A percentile compares a stretch with the other conserved stretches of the same genome.
These are phyloP conservation scores for Lumnitzera racemosa DNA, from an alignment of 345 rosid species.

Conservation along the genomic window DNA sequence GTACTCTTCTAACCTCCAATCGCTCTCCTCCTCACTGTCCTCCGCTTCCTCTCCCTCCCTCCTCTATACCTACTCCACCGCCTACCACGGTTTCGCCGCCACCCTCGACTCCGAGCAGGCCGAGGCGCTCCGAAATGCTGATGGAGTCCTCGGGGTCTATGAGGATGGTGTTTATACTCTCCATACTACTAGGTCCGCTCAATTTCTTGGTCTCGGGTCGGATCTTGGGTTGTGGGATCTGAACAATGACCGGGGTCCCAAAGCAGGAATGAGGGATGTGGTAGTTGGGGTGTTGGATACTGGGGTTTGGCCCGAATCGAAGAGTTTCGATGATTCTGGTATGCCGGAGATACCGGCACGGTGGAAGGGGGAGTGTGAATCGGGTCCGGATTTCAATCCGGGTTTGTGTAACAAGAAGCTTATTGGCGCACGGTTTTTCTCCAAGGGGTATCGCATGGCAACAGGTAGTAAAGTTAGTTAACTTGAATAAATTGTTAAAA, in stretches of 20 bases:
- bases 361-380: constrained; percentile 76
- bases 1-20: constrained; percentile 57
- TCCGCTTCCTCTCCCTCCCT: constrained; percentile 29
- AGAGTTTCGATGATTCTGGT: constrained; percentile 50
- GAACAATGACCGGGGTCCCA: constrained; percentile 20
- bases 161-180: constrained; percentile 69
- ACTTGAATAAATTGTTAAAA: not conserved
- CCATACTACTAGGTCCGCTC: constrained; percentile 78
- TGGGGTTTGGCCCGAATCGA: constrained; percentile 89
- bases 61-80: constrained; percentile 49
- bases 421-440: constrained; percentile 72
- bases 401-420: constrained; percentile 68
- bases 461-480: constrained; percentile 13
- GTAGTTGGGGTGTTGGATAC: constrained; percentile 79
- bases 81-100: constrained; percentile 74
- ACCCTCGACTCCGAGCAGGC: constrained; percentile 50
- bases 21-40: constrained; percentile 25
- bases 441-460: constrained; percentile 69
- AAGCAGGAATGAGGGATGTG: constrained; percentile 35
- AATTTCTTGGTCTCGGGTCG: constrained; percentile 59
- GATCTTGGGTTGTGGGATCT: constrained; percentile 39
- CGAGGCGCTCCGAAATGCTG: constrained; percentile 38
- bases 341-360: constrained; percentile 60
- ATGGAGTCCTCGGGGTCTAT: constrained; percentile 60
- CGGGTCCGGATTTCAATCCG: constrained; percentile 58